Conservation (phyloP, 2,329 filamentous ascomycete species). For the Aspergillus awamori region DNA sequence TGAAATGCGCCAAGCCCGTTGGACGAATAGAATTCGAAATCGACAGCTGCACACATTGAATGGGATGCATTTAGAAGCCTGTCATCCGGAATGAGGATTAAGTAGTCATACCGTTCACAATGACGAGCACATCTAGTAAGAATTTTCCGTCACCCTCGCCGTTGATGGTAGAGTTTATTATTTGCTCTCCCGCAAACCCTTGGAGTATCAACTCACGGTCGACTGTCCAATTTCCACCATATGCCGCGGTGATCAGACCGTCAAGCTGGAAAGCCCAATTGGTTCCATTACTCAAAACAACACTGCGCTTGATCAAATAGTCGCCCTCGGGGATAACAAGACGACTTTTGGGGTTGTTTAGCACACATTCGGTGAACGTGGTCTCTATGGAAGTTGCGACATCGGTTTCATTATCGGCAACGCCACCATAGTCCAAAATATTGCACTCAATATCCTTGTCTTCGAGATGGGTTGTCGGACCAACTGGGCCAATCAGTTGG, state of each 20-base stretch:
- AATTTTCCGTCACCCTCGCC: slow-evolving; percentile 38
- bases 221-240: slow-evolving; percentile 33
- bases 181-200: slow-evolving; percentile 30
- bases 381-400: slow-evolving; percentile 31
- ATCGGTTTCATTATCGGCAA: slow-evolving; percentile 37
- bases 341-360: slow-evolving; percentile 25
- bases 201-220: slow-evolving; percentile 34
- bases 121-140: slow-evolving; percentile 33
- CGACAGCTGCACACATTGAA: slow-evolving; percentile 24
- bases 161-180: slow-evolving; percentile 36
- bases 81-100: no score
- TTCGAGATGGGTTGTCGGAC: slow-evolving; percentile 31
- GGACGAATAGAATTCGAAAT: slow-evolving; percentile 42
- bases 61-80: no score
- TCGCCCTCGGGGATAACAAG: slow-evolving; percentile 33
- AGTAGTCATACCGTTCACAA: slow-evolving; percentile 30
- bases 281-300: slow-evolving; percentile 34
- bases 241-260: slow-evolving; percentile 37
- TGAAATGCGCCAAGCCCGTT: slow-evolving; percentile 39
- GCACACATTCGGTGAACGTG: slow-evolving; percentile 32
- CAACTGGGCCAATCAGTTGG: slow-evolving; percentile 29
- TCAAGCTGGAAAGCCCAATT: slow-evolving; percentile 41
- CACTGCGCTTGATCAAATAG: slow-evolving; percentile 30
- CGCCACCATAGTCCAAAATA: slow-evolving; percentile 36
- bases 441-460: slow-evolving; percentile 35